phyloP scores from a whole-genome alignment of 192 early-diverging fungal genomes.

The Linnemannia schmuckeri region DNA sequence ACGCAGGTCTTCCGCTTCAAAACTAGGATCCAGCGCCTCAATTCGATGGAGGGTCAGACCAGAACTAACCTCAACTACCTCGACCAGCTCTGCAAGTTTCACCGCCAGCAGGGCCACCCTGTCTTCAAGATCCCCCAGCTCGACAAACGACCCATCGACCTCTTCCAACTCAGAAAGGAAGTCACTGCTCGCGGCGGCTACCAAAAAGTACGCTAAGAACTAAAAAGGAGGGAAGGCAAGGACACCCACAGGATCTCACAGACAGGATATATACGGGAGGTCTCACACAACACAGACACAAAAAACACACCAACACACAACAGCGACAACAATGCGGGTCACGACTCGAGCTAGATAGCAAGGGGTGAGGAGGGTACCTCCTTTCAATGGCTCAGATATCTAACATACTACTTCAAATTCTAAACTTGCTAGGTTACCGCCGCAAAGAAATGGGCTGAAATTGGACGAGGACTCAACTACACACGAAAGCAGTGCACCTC shows the following conservation, averaged over 20 bases:
- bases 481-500: conserved; percentile 75
- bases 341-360: not conserved
- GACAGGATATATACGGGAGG: not conserved
- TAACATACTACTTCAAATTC: not conserved
- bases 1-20: conserved; percentile 87
- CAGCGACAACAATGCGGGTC: conserved; percentile 4
- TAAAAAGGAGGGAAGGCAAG: not conserved
- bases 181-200: conserved; percentile 84
- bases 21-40: conserved; percentile 91
- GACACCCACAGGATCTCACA: not conserved
- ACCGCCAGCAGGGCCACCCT: conserved; percentile 81
- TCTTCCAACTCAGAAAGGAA: conserved; percentile 85
- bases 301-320: not conserved
- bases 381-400: not conserved
- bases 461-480: conserved; percentile 78
- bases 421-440: conserved; percentile 66
- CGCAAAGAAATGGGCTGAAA: conserved; percentile 82
- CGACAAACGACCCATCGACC: conserved; percentile 88
- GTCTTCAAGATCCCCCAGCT: conserved; percentile 86
- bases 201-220: conserved; percentile 61
- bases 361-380: not conserved
- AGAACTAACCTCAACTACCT: conserved; percentile 90
- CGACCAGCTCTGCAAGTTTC: conserved; percentile 92
- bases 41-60: conserved; percentile 91
- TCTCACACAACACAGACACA: not conserved